Evolutionary conservation across 2,329 filamentous ascomycete species (phyloP).

Genomic region (Phoma herbarum): DNA sequence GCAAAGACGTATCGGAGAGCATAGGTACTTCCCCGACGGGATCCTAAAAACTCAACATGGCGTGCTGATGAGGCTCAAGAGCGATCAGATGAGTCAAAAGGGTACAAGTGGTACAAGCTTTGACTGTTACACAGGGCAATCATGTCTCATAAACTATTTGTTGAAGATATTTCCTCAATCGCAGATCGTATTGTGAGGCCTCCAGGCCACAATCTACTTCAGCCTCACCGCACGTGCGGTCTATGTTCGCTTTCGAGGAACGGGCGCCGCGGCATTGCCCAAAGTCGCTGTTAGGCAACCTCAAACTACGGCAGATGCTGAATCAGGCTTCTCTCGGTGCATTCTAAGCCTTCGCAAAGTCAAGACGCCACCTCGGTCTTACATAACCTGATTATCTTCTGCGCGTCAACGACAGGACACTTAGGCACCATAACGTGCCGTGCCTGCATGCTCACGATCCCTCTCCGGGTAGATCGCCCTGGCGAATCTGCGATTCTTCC

Average conservation of each 20-base stretch:
- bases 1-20: slow-evolving; percentile 9
- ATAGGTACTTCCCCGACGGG: slow-evolving; percentile 13
- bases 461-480: neutral
- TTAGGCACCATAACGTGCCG: neutral
- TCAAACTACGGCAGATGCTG: neutral
- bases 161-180: slow-evolving; percentile 4
- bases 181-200: neutral
- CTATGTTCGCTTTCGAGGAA: neutral
- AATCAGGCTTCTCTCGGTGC: neutral
- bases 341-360: neutral
- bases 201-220: neutral
- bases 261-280: slow-evolving; percentile 6
- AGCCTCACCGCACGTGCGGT: slow-evolving; percentile 10
- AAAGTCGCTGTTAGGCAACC: neutral
- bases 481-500: neutral
- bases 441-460: neutral
- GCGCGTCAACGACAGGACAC: neutral
- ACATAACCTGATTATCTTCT: neutral
- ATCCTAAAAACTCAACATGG: slow-evolving; percentile 12
- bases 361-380: neutral
- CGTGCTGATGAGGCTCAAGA: slow-evolving; percentile 11
- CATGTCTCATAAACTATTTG: slow-evolving; percentile 2
- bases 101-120: neutral
- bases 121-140: neutral
- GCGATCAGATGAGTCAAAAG: slow-evolving; percentile 14